Conservation (phyloP, 805 yeast species). For the Ogataea trehalophila region DNA sequence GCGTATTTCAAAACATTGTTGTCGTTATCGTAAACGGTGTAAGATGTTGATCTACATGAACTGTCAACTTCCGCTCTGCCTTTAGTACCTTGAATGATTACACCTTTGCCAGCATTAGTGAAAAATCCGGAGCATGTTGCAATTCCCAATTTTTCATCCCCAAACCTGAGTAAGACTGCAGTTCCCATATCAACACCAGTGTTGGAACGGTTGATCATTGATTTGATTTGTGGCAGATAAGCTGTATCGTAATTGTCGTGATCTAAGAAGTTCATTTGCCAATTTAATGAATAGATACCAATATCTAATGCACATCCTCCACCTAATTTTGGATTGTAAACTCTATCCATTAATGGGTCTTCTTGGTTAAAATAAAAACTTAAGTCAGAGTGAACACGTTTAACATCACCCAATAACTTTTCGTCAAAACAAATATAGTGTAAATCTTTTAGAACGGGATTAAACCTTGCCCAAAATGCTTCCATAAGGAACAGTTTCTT, state of each 20-base stretch:
- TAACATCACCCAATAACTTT: constrained; percentile 39
- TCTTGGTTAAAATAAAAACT: constrained; percentile 7
- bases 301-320: constrained; percentile 56
- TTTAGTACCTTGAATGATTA: constrained; percentile 16
- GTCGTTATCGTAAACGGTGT: constrained; percentile 30
- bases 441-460: constrained; percentile 38
- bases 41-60: constrained; percentile 17
- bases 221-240: constrained; percentile 22
- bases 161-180: constrained; percentile 33
- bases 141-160: constrained; percentile 36
- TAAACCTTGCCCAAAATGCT: constrained; percentile 53
- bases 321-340: constrained; percentile 40
- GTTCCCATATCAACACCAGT: constrained; percentile 41
- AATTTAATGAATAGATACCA: constrained; percentile 49
- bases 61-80: constrained; percentile 16
- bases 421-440: constrained; percentile 32
- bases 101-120: neutral
- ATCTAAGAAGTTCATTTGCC: constrained; percentile 36
- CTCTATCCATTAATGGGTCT: constrained; percentile 22
- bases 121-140: constrained; percentile 26
- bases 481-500: constrained; percentile 49
- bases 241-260: constrained; percentile 22
- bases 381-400: constrained; percentile 40
- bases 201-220: constrained; percentile 27
- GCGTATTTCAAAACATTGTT: constrained; percentile 15